Evolutionary conservation across 129 eudicot species (phyloP).

Genomic region (Artemisia argyi): DNA sequence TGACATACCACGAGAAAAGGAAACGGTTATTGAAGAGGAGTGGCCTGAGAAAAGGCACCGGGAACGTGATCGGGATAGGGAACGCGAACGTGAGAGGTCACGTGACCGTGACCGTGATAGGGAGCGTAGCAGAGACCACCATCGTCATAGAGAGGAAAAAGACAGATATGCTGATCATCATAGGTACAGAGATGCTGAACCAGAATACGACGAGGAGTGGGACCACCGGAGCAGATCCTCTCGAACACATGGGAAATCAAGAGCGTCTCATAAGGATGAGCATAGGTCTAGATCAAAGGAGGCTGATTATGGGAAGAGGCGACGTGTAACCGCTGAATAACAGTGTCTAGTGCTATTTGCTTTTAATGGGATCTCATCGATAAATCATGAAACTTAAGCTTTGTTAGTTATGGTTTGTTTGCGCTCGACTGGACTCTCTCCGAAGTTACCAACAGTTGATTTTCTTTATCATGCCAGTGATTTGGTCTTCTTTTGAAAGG

Average conservation of each 20-base stretch:
- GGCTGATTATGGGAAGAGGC: conserved; percentile 84
- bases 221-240: conserved; percentile 78
- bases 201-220: conserved; percentile 76
- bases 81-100: conserved; percentile 35
- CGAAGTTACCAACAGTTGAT: conserved; percentile 2
- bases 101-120: conserved; percentile 52
- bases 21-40: conserved; percentile 56
- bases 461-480: conserved; percentile 13
- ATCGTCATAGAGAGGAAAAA: conserved; percentile 69
- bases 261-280: conserved; percentile 60
- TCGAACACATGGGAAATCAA: conserved; percentile 60
- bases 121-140: conserved; percentile 57
- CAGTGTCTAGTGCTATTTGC: conserved; percentile 3
- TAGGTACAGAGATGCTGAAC: conserved; percentile 62
- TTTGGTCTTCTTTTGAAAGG: conserved; percentile 25
- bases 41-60: conserved; percentile 63
- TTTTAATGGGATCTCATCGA: conserved; percentile 21
- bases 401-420: conserved; percentile 25
- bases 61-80: conserved; percentile 58
- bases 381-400: conserved; percentile 28
- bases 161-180: conserved; percentile 76
- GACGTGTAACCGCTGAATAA: conserved; percentile 71
- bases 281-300: conserved; percentile 74
- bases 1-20: conserved; percentile 72
- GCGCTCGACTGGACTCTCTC: conserved; percentile 24